Evolutionary conservation across 495 filamentous ascomycete genomes (phyloP).

Genomic region (Baudoinia panamericana): DNA sequence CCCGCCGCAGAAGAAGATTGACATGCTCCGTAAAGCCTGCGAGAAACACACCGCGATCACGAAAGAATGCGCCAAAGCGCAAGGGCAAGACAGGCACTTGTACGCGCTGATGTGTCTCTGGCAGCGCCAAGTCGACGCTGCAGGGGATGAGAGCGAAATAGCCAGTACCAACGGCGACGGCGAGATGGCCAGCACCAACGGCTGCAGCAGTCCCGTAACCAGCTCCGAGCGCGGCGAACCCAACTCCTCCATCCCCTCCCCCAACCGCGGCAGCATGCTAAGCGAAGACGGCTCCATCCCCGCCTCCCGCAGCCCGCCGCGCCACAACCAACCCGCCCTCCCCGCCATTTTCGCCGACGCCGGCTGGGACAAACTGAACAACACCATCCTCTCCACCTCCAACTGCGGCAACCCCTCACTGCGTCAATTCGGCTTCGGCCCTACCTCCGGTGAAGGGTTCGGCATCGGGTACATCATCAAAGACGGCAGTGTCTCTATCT

Average conservation of each 20-base stretch:
- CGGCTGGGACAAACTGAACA: slow-evolving; percentile 93
- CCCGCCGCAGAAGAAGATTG: slow-evolving; percentile 66
- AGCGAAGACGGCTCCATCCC: slow-evolving; percentile 34
- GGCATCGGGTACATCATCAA: slow-evolving; percentile 99
- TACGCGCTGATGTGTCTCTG: slow-evolving; percentile 92
- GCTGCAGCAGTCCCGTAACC: slow-evolving; percentile 40
- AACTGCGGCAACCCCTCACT: slow-evolving; percentile 98
- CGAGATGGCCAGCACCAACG: slow-evolving; percentile 45
- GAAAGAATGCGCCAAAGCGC: slow-evolving; percentile 75
- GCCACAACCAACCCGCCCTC: slow-evolving; percentile 32
- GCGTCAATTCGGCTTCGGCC: slow-evolving; percentile 91
- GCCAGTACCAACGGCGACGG: slow-evolving; percentile 26
- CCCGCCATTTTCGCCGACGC: slow-evolving; percentile 75
- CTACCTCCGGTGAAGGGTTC: slow-evolving; percentile 87
- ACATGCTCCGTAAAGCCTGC: slow-evolving; percentile 69
- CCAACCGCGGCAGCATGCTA: slow-evolving; percentile 37
- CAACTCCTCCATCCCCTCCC: slow-evolving; percentile 40
- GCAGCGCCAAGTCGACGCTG: slow-evolving; percentile 76
- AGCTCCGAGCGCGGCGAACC: slow-evolving; percentile 25
- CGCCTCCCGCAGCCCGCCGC: slow-evolving; percentile 25
- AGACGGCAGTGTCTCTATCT: slow-evolving; percentile 83
- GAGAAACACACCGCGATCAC: slow-evolving; percentile 70
- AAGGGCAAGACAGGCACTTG: slow-evolving; percentile 86
- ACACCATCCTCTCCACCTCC: slow-evolving; percentile 87
- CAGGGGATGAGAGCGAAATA: slow-evolving; percentile 43